A percentile compares a stretch with the other conserved stretches of the same genome.
Conservation (phyloP, 495 filamentous ascomycete species). For the Neurospora sp. region DNA sequence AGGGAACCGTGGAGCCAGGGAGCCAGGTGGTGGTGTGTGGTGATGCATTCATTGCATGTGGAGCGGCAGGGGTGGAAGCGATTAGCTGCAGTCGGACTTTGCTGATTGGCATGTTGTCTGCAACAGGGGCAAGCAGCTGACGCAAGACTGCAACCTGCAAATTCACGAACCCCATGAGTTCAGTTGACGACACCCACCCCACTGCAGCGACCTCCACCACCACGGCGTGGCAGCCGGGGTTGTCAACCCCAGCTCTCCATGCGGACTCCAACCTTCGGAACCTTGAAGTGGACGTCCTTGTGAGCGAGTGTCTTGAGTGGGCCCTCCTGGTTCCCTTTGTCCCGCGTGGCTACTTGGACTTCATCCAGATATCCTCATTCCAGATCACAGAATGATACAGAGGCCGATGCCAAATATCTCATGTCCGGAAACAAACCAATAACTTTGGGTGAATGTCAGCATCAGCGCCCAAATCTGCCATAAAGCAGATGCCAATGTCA, state of each 20-base stretch:
- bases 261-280: not conserved
- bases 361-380: not conserved
- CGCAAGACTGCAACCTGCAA: constrained; percentile 20
- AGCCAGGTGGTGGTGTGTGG: constrained; percentile 1
- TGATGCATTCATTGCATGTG: constrained; percentile 7
- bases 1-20: constrained; percentile 8
- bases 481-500: not conserved
- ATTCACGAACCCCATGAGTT: constrained; percentile 16
- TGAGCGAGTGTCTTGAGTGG: not conserved
- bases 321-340: not conserved
- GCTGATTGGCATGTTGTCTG: constrained; percentile 14
- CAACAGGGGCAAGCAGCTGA: constrained; percentile 19
- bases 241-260: not conserved
- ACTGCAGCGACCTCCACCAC: not conserved
- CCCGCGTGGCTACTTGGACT: not conserved
- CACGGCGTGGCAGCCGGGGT: not conserved
- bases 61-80: constrained; percentile 11
- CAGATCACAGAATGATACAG: not conserved
- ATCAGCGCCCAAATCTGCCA: not conserved
- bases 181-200: constrained; percentile 8
- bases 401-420: not conserved
- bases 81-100: constrained; percentile 20
- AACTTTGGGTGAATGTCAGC: not conserved
- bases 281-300: not conserved
- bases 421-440: not conserved